Percentiles rank a stretch among this genome's conserved stretches.
Evolutionary conservation across 1,139 yeast species (phyloP).

Genomic region (Debaryomyces robertsiae): DNA sequence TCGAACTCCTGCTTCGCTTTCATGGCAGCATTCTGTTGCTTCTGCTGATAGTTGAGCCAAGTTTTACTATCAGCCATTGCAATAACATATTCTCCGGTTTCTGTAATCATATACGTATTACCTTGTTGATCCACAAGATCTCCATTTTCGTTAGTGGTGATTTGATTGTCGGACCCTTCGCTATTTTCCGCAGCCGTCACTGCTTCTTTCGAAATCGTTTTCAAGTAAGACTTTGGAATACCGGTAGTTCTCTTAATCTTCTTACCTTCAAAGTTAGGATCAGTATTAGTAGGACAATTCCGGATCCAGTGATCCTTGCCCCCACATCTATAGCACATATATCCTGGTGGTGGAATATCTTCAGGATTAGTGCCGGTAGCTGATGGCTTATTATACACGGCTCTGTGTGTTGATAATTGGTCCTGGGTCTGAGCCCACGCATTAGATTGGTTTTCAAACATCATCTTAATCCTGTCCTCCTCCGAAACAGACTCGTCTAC

Average conservation of each 20-base stretch:
- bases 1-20: constrained; percentile 49
- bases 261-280: constrained; percentile 92
- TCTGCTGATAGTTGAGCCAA: constrained; percentile 85
- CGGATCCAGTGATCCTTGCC: constrained; percentile 96
- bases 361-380: constrained; percentile 44
- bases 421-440: constrained; percentile 97
- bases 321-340: constrained; percentile 95
- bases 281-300: constrained; percentile 91
- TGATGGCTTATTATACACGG: constrained; percentile 56
- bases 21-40: constrained; percentile 56
- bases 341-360: constrained; percentile 91
- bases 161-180: constrained; percentile 48
- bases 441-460: constrained; percentile 90
- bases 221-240: constrained; percentile 90
- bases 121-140: constrained; percentile 63
- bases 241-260: constrained; percentile 93
- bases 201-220: constrained; percentile 61
- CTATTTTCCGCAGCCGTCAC: constrained; percentile 53
- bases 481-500: constrained; percentile 57
- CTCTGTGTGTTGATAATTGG: constrained; percentile 76
- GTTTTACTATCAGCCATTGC: constrained; percentile 93
- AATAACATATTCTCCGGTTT: constrained; percentile 92
- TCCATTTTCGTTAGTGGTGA: constrained; percentile 47
- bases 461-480: constrained; percentile 83
- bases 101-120: constrained; percentile 80